Evolutionary conservation across 805 yeast species (phyloP).

Genomic region (Dipodascus albidus): DNA sequence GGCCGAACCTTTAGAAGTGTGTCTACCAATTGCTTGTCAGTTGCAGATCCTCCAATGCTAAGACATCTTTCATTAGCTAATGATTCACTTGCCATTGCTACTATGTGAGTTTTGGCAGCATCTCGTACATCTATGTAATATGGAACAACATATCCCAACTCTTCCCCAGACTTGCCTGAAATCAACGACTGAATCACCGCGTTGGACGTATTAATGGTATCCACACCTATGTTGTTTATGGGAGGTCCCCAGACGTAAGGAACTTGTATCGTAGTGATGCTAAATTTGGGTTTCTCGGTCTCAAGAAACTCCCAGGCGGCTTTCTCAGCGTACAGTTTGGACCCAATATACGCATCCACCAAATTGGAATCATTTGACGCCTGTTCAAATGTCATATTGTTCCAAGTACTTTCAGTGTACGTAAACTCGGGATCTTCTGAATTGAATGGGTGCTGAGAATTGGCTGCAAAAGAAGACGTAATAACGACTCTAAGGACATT

Average conservation of each 20-base stretch:
- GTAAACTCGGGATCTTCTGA: slow-evolving; percentile 19
- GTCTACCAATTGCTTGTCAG: not conserved
- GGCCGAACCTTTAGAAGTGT: slow-evolving; percentile 12
- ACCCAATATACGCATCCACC: slow-evolving; percentile 26
- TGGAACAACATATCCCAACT: not conserved
- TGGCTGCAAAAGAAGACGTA: slow-evolving; percentile 46
- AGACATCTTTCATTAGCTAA: slow-evolving; percentile 18
- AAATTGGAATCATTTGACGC: not conserved
- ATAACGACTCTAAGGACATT: slow-evolving; percentile 34
- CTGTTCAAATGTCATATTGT: slow-evolving; percentile 3
- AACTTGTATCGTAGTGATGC: slow-evolving; percentile 20
- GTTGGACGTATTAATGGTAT: slow-evolving; percentile 29
- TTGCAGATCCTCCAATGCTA: not conserved
- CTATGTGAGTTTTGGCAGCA: slow-evolving; percentile 46
- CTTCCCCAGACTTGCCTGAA: slow-evolving; percentile 10
- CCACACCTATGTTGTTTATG: slow-evolving; percentile 16
- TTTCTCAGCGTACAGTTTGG: slow-evolving; percentile 44
- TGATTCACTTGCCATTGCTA: slow-evolving; percentile 33
- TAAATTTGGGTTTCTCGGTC: slow-evolving; percentile 14
- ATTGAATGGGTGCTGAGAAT: slow-evolving; percentile 21
- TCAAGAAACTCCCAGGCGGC: slow-evolving; percentile 44
- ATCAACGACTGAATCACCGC: slow-evolving; percentile 23
- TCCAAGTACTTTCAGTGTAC: slow-evolving; percentile 8
- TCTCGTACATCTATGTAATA: slow-evolving; percentile 48
- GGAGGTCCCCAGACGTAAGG: slow-evolving; percentile 25